Evolutionary conservation across 495 filamentous ascomycete genomes (phyloP).

Genomic region (Collariella sp.): DNA sequence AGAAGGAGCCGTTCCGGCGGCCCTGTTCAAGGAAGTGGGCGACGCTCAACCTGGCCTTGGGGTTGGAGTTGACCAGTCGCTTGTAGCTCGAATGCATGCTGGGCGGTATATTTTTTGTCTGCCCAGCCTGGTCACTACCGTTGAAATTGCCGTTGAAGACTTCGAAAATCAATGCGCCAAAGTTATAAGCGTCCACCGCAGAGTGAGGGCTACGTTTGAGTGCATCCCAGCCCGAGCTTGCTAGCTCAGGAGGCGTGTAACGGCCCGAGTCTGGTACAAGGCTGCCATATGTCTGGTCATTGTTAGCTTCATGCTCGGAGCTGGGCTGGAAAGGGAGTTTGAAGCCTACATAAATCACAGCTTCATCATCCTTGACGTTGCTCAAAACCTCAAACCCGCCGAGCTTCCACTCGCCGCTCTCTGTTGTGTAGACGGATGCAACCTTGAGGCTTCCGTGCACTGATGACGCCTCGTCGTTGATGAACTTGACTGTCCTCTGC

Average conservation of each 20-base stretch:
- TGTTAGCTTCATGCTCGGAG: slow-evolving; percentile 2
- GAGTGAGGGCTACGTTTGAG: slow-evolving; percentile 75
- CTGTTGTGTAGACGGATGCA: slow-evolving; percentile 80
- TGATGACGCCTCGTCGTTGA: slow-evolving; percentile 86
- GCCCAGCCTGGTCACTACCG: slow-evolving; percentile 64
- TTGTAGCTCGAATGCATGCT: slow-evolving; percentile 86
- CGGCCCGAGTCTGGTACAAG: slow-evolving; percentile 72
- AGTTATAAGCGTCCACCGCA: slow-evolving; percentile 79
- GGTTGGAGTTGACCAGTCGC: slow-evolving; percentile 75
- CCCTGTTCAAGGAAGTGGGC: slow-evolving; percentile 88
- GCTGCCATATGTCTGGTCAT: slow-evolving; percentile 65
- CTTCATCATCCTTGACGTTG: slow-evolving; percentile 90
- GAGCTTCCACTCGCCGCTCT: slow-evolving; percentile 96
- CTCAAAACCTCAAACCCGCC: slow-evolving; percentile 90
- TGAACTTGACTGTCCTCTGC: slow-evolving; percentile 85
- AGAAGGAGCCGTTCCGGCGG: slow-evolving; percentile 71
- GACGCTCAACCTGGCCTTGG: slow-evolving; percentile 75
- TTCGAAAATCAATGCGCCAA: slow-evolving; percentile 77
- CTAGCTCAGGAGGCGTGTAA: slow-evolving; percentile 79
- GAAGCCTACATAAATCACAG: slow-evolving; percentile 67
- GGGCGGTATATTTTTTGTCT: slow-evolving; percentile 78
- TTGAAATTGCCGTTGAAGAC: slow-evolving; percentile 78
- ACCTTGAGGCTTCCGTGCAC: slow-evolving; percentile 80
- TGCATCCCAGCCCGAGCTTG: slow-evolving; percentile 76
- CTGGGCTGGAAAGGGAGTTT: background rate